Conservation (phyloP, 208 protist genomes). For the Angomonas desouzai region DNA sequence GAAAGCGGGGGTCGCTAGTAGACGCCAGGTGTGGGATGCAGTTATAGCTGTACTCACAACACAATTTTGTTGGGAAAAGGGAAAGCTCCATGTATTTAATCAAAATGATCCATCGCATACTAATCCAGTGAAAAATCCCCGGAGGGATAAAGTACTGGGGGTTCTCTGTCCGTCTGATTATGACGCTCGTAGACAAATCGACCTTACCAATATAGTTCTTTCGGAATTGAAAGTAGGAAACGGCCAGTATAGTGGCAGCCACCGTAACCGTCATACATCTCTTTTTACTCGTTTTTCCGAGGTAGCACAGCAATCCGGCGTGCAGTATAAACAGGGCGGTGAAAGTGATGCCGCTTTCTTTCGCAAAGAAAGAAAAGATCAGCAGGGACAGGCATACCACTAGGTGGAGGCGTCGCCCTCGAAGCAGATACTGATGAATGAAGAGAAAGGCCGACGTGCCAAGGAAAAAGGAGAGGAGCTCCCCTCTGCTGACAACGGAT, state of each 20-base stretch:
- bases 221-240: slow-evolving; percentile 57
- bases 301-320: no score
- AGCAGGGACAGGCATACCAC: no score
- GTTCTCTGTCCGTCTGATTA: slow-evolving; percentile 79
- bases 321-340: no score
- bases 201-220: slow-evolving; percentile 36
- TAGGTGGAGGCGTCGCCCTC: no score
- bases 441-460: no score
- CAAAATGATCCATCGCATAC: slow-evolving; percentile 59
- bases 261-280: slow-evolving; percentile 14
- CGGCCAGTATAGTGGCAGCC: slow-evolving; percentile 20
- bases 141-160: slow-evolving; percentile 64
- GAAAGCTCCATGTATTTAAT: slow-evolving; percentile 81
- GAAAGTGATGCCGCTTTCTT: no score
- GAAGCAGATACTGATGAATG: no score
- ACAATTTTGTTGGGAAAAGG: slow-evolving; percentile 73
- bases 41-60: slow-evolving; percentile 89
- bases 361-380: no score
- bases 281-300: neutral
- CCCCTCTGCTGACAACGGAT: slow-evolving; percentile 74
- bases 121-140: slow-evolving; percentile 31
- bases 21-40: slow-evolving; percentile 66
- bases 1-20: slow-evolving; percentile 34
- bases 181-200: slow-evolving; percentile 31
- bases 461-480: slow-evolving; percentile 60